Evolutionary conservation across 2,329 filamentous ascomycete species (phyloP).

Genomic region (Chlorencoelia australis): DNA sequence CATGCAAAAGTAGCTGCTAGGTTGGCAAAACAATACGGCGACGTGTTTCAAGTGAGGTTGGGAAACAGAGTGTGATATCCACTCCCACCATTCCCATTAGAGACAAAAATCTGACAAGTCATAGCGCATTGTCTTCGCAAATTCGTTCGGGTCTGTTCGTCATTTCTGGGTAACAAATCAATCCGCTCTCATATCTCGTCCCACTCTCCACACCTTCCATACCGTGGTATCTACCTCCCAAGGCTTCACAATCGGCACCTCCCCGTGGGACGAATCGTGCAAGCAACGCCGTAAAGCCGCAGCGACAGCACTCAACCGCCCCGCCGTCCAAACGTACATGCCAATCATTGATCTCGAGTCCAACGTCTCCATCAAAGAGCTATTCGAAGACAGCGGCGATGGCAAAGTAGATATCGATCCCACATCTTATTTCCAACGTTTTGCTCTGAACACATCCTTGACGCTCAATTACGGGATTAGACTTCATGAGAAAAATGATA

Average conservation of each 20-base stretch:
- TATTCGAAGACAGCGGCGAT: constrained; percentile 52
- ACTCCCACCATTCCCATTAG: constrained; percentile 41
- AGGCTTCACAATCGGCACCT: constrained; percentile 75
- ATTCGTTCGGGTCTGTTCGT: constrained; percentile 64
- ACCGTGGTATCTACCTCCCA: constrained; percentile 67
- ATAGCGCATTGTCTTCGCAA: constrained; percentile 65
- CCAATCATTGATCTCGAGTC: constrained; percentile 73
- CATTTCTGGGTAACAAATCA: constrained; percentile 72
- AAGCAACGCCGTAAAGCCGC: constrained; percentile 69
- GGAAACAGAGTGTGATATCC: constrained; percentile 25
- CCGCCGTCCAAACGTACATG: constrained; percentile 69
- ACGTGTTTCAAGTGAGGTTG: constrained; percentile 11
- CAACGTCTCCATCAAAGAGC: constrained; percentile 60
- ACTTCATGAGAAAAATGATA: constrained; percentile 56
- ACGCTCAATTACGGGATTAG: constrained; percentile 73
- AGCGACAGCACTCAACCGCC: constrained; percentile 67
- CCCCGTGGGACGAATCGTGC: constrained; percentile 74
- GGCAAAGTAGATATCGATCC: constrained; percentile 60
- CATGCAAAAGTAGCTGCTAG: constrained; percentile 9
- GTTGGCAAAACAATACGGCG: constrained; percentile 10
- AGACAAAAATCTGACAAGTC: constrained; percentile 31
- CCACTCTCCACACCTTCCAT: constrained; percentile 73
- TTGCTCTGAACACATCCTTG: constrained; percentile 65
- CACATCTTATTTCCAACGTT: constrained; percentile 62
- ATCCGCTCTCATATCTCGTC: constrained; percentile 66